Evolutionary conservation across 176 grass and related monocot genomes (phyloP), one percentile per base, ranked within the genome.

Genomic region (Avena sativa): DNA sequence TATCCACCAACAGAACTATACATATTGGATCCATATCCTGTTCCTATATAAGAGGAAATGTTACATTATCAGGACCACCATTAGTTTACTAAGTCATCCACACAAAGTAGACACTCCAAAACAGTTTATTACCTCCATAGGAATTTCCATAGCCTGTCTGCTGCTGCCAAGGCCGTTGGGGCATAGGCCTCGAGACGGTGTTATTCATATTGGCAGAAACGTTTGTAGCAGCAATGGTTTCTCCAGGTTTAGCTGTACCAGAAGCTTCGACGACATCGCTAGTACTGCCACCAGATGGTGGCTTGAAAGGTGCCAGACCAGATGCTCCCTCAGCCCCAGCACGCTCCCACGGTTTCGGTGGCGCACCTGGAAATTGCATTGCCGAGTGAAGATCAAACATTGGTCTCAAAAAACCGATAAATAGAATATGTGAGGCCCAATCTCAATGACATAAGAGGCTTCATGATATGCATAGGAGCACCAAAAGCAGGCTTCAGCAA

Each of bases 111-210:
- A 36, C 6, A 38, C 25, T 63, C 55, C 11, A 44, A 55, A 64
- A 74, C 5, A 55, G 6, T 9, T 7, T 9, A 80, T 47, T 88
- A 94, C 95, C 95, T 84, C 94, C 97, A 53, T 97, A 94, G 53
- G 82, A 80, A 65, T 78, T 93, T 48, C 97, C 97, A 65, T 90
- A 89, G 77, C 89, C 90, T 75, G 90, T 62, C 17, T 94, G 92
- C 84, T 98, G 93, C 94, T 99, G 94, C 97, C 97, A 99, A 6
- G 97, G 92, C 21, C 97, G 92, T 65, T 88, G 85, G 2, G 92
- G 93, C 66, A 98, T 80, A 38, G 92, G 56, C 68, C 94, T 94
- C 0, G 90, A 75, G 8, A 94, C 26, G 49, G 85, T 52, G 84
- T 73, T 91, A 67, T 83, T 93, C 74, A 81, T 36, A 36, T 84